Evolutionary conservation across 2,329 filamentous ascomycete species (phyloP).

Genomic region (Domatiomyces globalis): DNA sequence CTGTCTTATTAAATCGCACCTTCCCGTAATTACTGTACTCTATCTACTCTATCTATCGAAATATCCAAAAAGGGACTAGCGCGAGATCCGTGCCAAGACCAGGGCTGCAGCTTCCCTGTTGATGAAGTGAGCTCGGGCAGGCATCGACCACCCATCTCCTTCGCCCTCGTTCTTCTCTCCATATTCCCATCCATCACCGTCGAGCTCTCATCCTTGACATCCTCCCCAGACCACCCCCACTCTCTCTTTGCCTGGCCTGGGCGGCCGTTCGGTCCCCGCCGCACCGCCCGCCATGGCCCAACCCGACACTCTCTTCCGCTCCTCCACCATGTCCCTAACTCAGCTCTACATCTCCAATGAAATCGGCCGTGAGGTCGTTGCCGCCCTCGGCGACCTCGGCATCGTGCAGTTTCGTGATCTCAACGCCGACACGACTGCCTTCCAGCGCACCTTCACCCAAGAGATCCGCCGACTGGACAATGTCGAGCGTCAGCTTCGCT

Average conservation of each 20-base stretch:
- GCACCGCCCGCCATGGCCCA: conserved; percentile 38
- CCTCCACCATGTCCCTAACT: conserved; percentile 99
- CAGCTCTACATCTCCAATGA: conserved; percentile 99
- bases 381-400: conserved; percentile 87
- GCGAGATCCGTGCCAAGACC: not conserved
- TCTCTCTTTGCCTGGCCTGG: conserved; percentile 11
- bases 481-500: conserved; percentile 91
- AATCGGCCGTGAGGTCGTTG: conserved; percentile 94
- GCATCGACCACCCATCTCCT: too few relatives aligned
- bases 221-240: not conserved
- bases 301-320: conserved; percentile 95
- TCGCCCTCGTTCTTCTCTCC: too few relatives aligned
- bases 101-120: not conserved
- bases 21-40: too few relatives aligned
- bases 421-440: conserved; percentile 82
- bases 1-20: too few relatives aligned
- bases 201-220: conserved; percentile 3
- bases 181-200: not conserved
- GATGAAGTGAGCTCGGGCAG: too few relatives aligned
- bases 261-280: conserved; percentile 9
- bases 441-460: conserved; percentile 93
- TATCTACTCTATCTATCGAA: too few relatives aligned
- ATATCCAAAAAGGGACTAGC: too few relatives aligned
- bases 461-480: conserved; percentile 96
- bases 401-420: conserved; percentile 97